Percentiles rank a stretch among this genome's conserved stretches.
phyloP scores from a whole-genome alignment of 108 stramenopile genomes.

The Nitzschia sp. region DNA sequence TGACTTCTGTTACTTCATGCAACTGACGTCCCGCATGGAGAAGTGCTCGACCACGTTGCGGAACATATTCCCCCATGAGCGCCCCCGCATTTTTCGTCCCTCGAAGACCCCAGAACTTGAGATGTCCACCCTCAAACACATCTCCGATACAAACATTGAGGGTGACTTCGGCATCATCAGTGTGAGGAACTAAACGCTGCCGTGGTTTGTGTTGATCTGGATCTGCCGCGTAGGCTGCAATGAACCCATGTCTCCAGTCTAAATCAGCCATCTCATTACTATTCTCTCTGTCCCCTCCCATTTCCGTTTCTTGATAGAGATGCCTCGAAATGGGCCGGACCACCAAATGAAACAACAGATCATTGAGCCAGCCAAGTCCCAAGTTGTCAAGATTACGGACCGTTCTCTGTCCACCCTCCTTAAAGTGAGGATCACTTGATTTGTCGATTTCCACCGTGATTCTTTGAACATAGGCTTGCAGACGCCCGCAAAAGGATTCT shows the following conservation, averaged over 20 bases:
- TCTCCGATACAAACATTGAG: slow-evolving; percentile 81
- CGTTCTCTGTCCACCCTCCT: no score
- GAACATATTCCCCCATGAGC: slow-evolving; percentile 38
- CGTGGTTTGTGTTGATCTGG: slow-evolving; percentile 51
- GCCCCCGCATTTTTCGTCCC: slow-evolving; percentile 57
- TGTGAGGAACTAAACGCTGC: slow-evolving; percentile 75
- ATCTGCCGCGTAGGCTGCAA: slow-evolving; percentile 69
- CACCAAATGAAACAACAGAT: slow-evolving; percentile 70
- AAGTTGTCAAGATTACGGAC: slow-evolving; percentile 61
- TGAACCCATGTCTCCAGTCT: slow-evolving; percentile 84
- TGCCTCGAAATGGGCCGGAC: slow-evolving; percentile 64
- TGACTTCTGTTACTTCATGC: slow-evolving; percentile 75
- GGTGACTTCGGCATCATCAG: slow-evolving; percentile 85
- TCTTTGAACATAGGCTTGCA: slow-evolving; percentile 21
- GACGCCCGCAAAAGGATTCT: slow-evolving; percentile 35
- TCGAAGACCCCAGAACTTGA: slow-evolving; percentile 74
- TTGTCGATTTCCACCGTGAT: slow-evolving; percentile 32
- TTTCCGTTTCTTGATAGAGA: slow-evolving; percentile 58
- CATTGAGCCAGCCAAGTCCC: slow-evolving; percentile 76
- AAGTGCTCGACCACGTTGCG: slow-evolving; percentile 58
- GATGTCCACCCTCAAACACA: slow-evolving; percentile 59
- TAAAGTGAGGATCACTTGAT: slow-evolving; percentile 22
- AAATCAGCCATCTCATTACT: slow-evolving; percentile 29
- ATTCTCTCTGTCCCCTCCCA: slow-evolving; percentile 15
- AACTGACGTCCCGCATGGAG: slow-evolving; percentile 81